A percentile compares a stretch with the other conserved stretches of the same genome.
phyloP scores from a whole-genome alignment of 2,329 filamentous ascomycete species.

The Myriosclerotinia duriaeana region DNA sequence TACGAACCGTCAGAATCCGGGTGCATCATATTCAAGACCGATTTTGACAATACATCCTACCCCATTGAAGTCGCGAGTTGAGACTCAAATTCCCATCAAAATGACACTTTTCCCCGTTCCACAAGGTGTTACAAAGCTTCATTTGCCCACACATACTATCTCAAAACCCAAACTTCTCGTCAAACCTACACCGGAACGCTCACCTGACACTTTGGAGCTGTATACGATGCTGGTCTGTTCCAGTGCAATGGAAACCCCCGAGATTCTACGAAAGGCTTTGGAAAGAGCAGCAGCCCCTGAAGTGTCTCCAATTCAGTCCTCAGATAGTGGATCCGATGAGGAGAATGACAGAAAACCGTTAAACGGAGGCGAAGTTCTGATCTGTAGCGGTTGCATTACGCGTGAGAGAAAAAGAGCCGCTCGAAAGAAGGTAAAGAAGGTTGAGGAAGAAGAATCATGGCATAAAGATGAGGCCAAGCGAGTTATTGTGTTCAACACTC shows the following conservation, averaged over 20 bases:
- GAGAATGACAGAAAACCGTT: slow-evolving; percentile 64
- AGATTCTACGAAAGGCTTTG: slow-evolving; percentile 62
- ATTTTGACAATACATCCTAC: slow-evolving; percentile 63
- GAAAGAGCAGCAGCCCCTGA: slow-evolving; percentile 45
- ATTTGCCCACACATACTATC: slow-evolving; percentile 86
- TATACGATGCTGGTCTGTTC: slow-evolving; percentile 84
- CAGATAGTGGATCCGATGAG: slow-evolving; percentile 41
- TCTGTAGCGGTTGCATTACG: slow-evolving; percentile 87
- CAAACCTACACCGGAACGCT: slow-evolving; percentile 64
- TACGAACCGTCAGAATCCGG: slow-evolving; percentile 33
- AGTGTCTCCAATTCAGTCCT: slow-evolving; percentile 15
- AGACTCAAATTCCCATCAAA: slow-evolving; percentile 91
- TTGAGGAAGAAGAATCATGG: slow-evolving; percentile 89
- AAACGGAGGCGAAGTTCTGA: slow-evolving; percentile 90
- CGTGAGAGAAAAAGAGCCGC: slow-evolving; percentile 88
- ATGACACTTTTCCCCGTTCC: slow-evolving; percentile 77
- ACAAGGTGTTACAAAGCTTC: slow-evolving; percentile 72
- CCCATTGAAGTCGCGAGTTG: slow-evolving; percentile 83
- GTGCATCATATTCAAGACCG: slow-evolving; percentile 40
- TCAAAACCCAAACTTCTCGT: slow-evolving; percentile 90
- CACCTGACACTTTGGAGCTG: slow-evolving; percentile 74
- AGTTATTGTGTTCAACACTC: slow-evolving; percentile 88
- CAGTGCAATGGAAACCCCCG: slow-evolving; percentile 79
- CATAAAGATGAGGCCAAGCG: slow-evolving; percentile 74
- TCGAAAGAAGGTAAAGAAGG: slow-evolving; percentile 89